A percentile compares a stretch with the other conserved stretches of the same genome.
Conservation (phyloP, 2,329 filamentous ascomycete genomes). For the Fusarium decemcellulare region DNA sequence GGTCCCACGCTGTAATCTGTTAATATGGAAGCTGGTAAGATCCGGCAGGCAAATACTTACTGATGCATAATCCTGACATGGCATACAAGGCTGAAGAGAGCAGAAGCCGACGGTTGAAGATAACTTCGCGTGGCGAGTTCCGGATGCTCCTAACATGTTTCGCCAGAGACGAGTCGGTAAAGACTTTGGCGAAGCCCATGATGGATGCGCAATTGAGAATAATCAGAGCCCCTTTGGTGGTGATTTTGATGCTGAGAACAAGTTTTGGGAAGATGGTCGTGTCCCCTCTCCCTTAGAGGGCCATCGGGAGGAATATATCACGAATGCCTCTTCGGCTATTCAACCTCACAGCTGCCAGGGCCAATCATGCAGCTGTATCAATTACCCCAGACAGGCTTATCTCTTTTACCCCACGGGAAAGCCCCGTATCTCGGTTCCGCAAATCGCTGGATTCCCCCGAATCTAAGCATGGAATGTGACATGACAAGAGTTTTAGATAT, state of each 20-base stretch:
- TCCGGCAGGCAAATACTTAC: constrained; percentile 2
- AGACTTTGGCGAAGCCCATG: background rate
- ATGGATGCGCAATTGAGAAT: background rate
- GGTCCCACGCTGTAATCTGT: constrained; percentile 27
- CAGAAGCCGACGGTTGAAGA: background rate
- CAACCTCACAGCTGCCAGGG: background rate
- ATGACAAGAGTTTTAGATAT: background rate
- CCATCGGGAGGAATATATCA: constrained; percentile 5
- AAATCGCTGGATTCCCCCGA: constrained; percentile 29
- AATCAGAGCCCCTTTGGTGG: no score
- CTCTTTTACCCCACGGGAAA: constrained; percentile 14
- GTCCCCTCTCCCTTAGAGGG: background rate
- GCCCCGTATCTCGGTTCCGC: background rate
- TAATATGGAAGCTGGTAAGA: no score
- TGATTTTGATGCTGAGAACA: background rate
- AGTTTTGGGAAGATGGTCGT: background rate
- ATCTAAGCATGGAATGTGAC: constrained; percentile 4
- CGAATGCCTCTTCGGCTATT: background rate
- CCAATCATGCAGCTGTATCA: constrained; percentile 1
- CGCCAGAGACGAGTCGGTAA: background rate
- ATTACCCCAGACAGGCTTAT: constrained; percentile 6
- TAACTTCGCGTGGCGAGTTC: background rate
- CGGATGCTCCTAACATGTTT: background rate
- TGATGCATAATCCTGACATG: background rate
- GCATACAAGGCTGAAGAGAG: background rate